Conservation (phyloP, 164 flowering plant genomes). For the Euptelea pleiosperma region DNA sequence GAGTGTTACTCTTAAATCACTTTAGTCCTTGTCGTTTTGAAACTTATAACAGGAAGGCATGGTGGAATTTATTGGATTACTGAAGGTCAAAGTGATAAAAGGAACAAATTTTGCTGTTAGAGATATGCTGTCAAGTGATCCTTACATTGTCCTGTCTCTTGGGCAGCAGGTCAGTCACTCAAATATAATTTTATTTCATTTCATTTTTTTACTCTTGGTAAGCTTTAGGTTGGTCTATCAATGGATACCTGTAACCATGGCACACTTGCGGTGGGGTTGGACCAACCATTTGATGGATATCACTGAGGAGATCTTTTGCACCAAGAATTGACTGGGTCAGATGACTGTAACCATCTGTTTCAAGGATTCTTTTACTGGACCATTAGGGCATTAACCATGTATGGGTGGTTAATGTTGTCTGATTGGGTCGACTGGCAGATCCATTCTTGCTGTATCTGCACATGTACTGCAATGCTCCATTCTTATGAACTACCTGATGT, state of each 20-base stretch:
- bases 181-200: neutral
- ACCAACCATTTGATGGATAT: neutral
- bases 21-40: constrained; percentile 6
- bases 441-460: neutral
- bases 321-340: neutral
- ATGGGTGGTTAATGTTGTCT: neutral
- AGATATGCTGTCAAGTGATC: constrained; percentile 94
- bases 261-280: neutral
- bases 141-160: constrained; percentile 72
- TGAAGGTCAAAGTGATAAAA: constrained; percentile 81
- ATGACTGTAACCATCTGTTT: neutral
- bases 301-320: neutral
- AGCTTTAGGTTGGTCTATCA: neutral
- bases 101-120: constrained; percentile 84
- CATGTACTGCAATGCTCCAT: neutral
- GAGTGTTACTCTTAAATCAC: neutral
- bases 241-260: neutral
- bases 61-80: constrained; percentile 88
- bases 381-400: neutral
- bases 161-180: constrained; percentile 65
- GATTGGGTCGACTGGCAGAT: neutral
- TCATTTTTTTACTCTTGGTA: neutral
- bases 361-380: neutral
- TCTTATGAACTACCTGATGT: constrained; percentile 2
- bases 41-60: constrained; percentile 66